Base-by-base conservation (phyloP, 495 filamentous ascomycete species). In the Neurospora africana region DNA sequence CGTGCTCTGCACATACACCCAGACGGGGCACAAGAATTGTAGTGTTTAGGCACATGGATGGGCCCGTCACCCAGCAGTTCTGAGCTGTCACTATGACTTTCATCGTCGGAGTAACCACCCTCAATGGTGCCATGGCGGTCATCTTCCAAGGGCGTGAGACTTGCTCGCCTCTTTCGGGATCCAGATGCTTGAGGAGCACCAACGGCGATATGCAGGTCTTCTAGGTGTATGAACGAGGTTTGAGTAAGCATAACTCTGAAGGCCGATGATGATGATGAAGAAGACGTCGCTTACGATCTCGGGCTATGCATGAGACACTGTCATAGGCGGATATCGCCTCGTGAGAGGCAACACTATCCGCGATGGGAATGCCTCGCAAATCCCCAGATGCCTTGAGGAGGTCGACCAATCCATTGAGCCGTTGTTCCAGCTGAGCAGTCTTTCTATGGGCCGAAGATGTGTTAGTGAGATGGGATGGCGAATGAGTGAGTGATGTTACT, bases 401-500 rank as follows among this genome's bases (percentile, higher is more conserved):
- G 53, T 78, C 77, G 27, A 80, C 77, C 4, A 81, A 75, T 58
- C 71, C 75, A 67, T 80, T 77, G 17, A 81, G 76, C 40, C 77
- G 73, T 70, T 79, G 74, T 58, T 81, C 79, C 17, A 79, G 76
- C 71, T 79, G 77, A 37, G 79, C 78, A 13, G 76, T 79, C 40
- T 76, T 80, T 23, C 77, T 81, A 69, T 27, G 30, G 35, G 30
- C 35, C 5, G 35, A 13, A 10, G 17, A 41, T 65, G 19, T 35
- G 69, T 70, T 33, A 70, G 38, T 39, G 7, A 58, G n/a, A 70
- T 21, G 0, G n/a, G 8, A 70, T 13, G 21, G 43, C 9, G 9
- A 10, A 15, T 17, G 68, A 73, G 37, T 30, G 11, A 39, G 44
- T 19, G 61, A 17, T n/a, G 68, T 39, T 13, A 58, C 79, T 75